Percentiles rank a stretch among this genome's conserved stretches.
Evolutionary conservation across 371 early-diverging fungal species (phyloP).

Genomic region (Nematocida sp.): DNA sequence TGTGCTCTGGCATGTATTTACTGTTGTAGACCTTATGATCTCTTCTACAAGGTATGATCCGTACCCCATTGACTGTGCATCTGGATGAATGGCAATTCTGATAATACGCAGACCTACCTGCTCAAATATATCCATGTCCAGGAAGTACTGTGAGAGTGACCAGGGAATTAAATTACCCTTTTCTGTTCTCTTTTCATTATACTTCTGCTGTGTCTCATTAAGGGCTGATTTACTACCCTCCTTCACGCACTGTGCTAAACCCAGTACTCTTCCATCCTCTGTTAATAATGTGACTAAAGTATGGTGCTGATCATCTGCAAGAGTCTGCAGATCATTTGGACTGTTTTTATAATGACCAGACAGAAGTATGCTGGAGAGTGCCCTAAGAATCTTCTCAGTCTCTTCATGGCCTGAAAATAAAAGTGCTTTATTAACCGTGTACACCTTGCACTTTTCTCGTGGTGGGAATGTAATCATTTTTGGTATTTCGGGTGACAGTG

Average conservation of each 20-base stretch:
- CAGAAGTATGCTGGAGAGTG: constrained; percentile 89
- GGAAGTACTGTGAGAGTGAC: constrained; percentile 87
- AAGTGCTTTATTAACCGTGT: constrained; percentile 86
- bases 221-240: constrained; percentile 84
- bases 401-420: constrained; percentile 89
- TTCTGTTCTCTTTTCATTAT: constrained; percentile 76
- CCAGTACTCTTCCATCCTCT: constrained; percentile 80
- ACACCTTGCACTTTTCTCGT: constrained; percentile 86
- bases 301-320: constrained; percentile 96
- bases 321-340: constrained; percentile 92
- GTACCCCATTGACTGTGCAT: constrained; percentile 92
- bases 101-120: constrained; percentile 92
- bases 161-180: constrained; percentile 96
- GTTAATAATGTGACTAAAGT: constrained; percentile 90
- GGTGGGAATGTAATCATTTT: constrained; percentile 77
- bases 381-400: constrained; percentile 87
- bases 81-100: constrained; percentile 96
- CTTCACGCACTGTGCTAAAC: constrained; percentile 79
- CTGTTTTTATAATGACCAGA: constrained; percentile 98
- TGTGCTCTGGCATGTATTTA: constrained; percentile 56
- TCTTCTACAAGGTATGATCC: constrained; percentile 81
- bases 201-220: constrained; percentile 69
- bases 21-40: constrained; percentile 72
- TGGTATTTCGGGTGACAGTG: constrained; percentile 77
- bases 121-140: constrained; percentile 87